Percentiles rank a stretch among this genome's conserved stretches.
Evolutionary conservation across 2,329 filamentous ascomycete species (phyloP).

Genomic region (Talaromyces verruculosus): DNA sequence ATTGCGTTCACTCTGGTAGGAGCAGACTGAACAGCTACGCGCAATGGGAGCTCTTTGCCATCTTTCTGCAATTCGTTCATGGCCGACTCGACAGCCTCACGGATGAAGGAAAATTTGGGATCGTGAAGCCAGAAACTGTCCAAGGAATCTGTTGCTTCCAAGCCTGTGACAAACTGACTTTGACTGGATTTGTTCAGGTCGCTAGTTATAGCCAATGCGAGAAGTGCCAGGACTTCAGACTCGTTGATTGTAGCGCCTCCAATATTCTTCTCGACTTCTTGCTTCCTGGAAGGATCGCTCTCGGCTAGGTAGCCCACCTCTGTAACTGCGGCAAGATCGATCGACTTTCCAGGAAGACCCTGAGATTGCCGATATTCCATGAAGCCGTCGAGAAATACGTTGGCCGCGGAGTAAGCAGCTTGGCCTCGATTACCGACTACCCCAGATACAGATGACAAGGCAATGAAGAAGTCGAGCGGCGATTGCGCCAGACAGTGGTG

Average conservation of each 20-base stretch:
- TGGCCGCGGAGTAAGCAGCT: slow-evolving; percentile 16
- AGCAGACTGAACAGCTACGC: background rate
- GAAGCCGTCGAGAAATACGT: slow-evolving; percentile 38
- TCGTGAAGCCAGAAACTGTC: slow-evolving; percentile 17
- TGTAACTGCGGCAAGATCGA: slow-evolving; percentile 16
- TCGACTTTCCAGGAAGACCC: slow-evolving; percentile 22
- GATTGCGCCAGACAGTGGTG: slow-evolving; percentile 27
- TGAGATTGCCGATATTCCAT: slow-evolving; percentile 29
- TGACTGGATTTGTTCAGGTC: slow-evolving; percentile 46
- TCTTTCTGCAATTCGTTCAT: slow-evolving; percentile 21
- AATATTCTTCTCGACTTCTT: slow-evolving; percentile 31
- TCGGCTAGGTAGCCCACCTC: slow-evolving; percentile 18
- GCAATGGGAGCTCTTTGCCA: slow-evolving; percentile 2
- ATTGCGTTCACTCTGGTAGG: slow-evolving; percentile 10
- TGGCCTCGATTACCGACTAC: slow-evolving; percentile 19
- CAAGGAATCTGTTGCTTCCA: slow-evolving; percentile 36
- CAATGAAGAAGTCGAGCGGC: slow-evolving; percentile 20
- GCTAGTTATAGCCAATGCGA: slow-evolving; percentile 54
- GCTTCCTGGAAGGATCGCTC: slow-evolving; percentile 20
- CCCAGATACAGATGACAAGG: slow-evolving; percentile 16
- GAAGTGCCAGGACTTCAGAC: slow-evolving; percentile 56
- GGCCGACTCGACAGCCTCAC: slow-evolving; percentile 35
- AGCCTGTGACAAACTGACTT: slow-evolving; percentile 56
- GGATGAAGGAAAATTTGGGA: slow-evolving; percentile 9
- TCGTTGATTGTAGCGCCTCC: slow-evolving; percentile 34